Percentiles rank a stretch among this genome's conserved stretches.
These are phyloP conservation scores for Pythium monospermum DNA, from an alignment of 352 stramenopile genomes.

Conservation along the genomic window DNA sequence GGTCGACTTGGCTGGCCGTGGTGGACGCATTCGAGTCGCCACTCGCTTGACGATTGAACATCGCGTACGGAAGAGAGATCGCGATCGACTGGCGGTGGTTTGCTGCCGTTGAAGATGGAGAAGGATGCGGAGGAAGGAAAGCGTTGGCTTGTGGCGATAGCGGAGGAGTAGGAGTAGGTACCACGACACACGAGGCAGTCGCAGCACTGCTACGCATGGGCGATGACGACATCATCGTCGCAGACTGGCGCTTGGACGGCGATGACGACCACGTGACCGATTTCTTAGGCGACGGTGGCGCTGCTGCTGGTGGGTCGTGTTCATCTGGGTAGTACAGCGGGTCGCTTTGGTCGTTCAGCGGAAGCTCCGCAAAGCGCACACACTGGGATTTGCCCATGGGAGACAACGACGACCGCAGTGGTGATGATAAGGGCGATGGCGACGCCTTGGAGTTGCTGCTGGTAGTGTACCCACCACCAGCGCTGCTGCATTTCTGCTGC, in stretches of 20 bases:
- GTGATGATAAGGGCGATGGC: too few relatives aligned
- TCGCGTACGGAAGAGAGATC: slow-evolving; percentile 34
- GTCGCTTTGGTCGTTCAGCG: slow-evolving; percentile 28
- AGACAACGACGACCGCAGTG: neutral
- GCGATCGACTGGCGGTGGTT: slow-evolving; percentile 25
- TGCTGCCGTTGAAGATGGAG: neutral
- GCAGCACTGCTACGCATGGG: too few relatives aligned
- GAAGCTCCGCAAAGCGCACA: slow-evolving; percentile 28
- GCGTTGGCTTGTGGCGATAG: neutral
- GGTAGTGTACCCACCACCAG: slow-evolving; percentile 2
- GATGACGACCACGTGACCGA: neutral
- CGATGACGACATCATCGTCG: too few relatives aligned
- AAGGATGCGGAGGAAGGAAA: neutral
- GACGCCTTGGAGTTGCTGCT: neutral
- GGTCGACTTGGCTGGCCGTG: slow-evolving; percentile 20
- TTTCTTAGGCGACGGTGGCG: neutral
- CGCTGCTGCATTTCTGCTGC: neutral
- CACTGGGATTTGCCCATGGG: slow-evolving; percentile 7
- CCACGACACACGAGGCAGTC: too few relatives aligned
- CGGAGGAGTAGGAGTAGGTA: neutral
- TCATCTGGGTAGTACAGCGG: too few relatives aligned
- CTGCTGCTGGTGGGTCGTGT: too few relatives aligned
- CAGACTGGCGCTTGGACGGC: slow-evolving; percentile 12
- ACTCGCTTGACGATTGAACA: slow-evolving; percentile 42
- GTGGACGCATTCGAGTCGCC: slow-evolving; percentile 42